These are phyloP conservation scores for Rusavskia elegans DNA, from an alignment of 495 filamentous ascomycete genomes.

Conservation along the genomic window DNA sequence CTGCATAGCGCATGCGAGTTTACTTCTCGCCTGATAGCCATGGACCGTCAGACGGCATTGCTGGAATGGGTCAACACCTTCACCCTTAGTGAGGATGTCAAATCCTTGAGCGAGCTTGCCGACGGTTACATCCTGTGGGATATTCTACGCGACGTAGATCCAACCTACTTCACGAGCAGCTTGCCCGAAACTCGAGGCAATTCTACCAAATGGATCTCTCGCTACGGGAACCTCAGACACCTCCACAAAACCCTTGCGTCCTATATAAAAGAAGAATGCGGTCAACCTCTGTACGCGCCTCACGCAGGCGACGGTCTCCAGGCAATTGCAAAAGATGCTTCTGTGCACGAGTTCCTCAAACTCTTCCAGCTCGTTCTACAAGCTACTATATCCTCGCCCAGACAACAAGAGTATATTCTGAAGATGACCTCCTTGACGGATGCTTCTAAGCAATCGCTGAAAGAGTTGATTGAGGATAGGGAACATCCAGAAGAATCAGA, in stretches of 20 bases:
- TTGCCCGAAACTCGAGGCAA: slow-evolving; percentile 1
- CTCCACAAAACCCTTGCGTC: slow-evolving; percentile 48
- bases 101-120: slow-evolving; percentile 44
- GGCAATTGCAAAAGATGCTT: slow-evolving; percentile 33
- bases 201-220: slow-evolving; percentile 15
- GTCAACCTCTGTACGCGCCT: slow-evolving; percentile 31
- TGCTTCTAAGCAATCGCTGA: slow-evolving; percentile 29
- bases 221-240: slow-evolving; percentile 40
- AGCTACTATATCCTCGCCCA: slow-evolving; percentile 42
- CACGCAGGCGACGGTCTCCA: slow-evolving; percentile 36
- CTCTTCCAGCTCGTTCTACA: slow-evolving; percentile 48
- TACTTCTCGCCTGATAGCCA: not conserved
- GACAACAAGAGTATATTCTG: slow-evolving; percentile 36
- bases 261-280: slow-evolving; percentile 46
- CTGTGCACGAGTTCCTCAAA: slow-evolving; percentile 21
- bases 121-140: slow-evolving; percentile 63
- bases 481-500: slow-evolving; percentile 11
- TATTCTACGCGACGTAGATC: slow-evolving; percentile 43
- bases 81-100: slow-evolving; percentile 28
- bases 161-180: slow-evolving; percentile 40
- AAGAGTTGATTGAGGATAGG: slow-evolving; percentile 33
- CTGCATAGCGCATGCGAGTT: no score
- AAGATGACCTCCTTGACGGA: slow-evolving; percentile 31
- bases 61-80: slow-evolving; percentile 45
- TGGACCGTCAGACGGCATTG: slow-evolving; percentile 25